Conservation (phyloP, 345 rosid genomes). For the Ceriops decandra region DNA sequence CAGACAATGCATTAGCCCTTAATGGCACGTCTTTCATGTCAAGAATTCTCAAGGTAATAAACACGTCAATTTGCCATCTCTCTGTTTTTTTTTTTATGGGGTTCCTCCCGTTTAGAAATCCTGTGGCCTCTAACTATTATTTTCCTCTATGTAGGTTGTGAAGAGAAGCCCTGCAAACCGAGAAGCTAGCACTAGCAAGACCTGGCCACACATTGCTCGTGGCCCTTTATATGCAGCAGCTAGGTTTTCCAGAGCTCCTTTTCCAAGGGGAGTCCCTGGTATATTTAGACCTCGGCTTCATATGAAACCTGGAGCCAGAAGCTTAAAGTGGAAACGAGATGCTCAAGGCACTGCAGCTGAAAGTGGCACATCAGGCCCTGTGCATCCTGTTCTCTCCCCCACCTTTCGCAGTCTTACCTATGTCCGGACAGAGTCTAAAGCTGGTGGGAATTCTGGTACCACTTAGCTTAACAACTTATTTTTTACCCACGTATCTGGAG, state of each 20-base stretch:
- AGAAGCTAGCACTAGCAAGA: constrained; percentile 46
- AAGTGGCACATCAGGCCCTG: constrained; percentile 27
- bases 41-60: constrained; percentile 76
- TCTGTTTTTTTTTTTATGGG: neutral
- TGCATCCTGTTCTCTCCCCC: constrained; percentile 31
- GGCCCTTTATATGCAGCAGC: constrained; percentile 41
- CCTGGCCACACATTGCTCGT: constrained; percentile 60
- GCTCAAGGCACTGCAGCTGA: constrained; percentile 43
- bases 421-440: constrained; percentile 57
- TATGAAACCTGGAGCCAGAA: constrained; percentile 70
- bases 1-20: constrained; percentile 75
- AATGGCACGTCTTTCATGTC: constrained; percentile 94
- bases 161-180: constrained; percentile 60
- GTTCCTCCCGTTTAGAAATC: neutral
- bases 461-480: constrained; percentile 18
- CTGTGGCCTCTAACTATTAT: neutral
- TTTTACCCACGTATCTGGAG: neutral
- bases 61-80: neutral
- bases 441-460: constrained; percentile 34
- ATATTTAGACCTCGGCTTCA: constrained; percentile 57
- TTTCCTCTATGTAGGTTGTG: constrained; percentile 49
- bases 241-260: constrained; percentile 61
- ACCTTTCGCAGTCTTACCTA: constrained; percentile 67
- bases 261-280: constrained; percentile 57
- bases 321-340: constrained; percentile 95